phyloP scores from a whole-genome alignment of 83 land plant species.

The Isoetes engelmannii region DNA sequence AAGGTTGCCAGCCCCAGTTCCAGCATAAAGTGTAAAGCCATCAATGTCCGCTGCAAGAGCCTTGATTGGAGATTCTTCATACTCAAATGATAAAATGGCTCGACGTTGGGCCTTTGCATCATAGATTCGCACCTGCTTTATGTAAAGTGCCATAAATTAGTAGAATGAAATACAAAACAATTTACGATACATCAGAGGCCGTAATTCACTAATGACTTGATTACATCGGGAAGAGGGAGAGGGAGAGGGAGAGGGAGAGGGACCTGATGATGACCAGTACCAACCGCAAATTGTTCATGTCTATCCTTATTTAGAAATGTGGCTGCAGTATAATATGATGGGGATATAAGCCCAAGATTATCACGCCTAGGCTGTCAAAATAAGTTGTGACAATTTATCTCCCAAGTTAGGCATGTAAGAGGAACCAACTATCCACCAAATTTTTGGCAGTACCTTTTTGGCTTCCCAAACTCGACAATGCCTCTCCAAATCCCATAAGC shows the following conservation, averaged over 20 bases:
- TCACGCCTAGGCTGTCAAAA: conserved; percentile 32
- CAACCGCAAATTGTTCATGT: conserved; percentile 30
- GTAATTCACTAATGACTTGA: background rate
- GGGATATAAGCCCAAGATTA: conserved; percentile 30
- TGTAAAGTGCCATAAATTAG: background rate
- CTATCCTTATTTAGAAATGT: conserved; percentile 29
- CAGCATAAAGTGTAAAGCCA: conserved; percentile 70
- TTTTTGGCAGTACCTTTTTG: conserved; percentile 19
- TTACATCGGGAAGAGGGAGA: background rate
- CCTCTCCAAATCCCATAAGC: conserved; percentile 31
- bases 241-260: background rate
- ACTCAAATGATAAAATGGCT: conserved; percentile 65
- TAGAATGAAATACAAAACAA: background rate
- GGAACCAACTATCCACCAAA: background rate
- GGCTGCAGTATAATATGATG: conserved; percentile 31
- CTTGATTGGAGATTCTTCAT: conserved; percentile 75
- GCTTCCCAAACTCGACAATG: conserved; percentile 31
- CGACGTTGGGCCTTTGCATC: conserved; percentile 77
- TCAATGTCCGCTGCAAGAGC: conserved; percentile 65
- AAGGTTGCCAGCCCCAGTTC: conserved; percentile 83
- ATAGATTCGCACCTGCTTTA: conserved; percentile 71
- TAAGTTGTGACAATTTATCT: background rate
- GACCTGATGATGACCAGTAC: conserved; percentile 44
- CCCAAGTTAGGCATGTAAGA: background rate
- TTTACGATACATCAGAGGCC: background rate